These are phyloP conservation scores for Penicillium nucicola DNA, from an alignment of 495 filamentous ascomycete species.

Conservation along the genomic window DNA sequence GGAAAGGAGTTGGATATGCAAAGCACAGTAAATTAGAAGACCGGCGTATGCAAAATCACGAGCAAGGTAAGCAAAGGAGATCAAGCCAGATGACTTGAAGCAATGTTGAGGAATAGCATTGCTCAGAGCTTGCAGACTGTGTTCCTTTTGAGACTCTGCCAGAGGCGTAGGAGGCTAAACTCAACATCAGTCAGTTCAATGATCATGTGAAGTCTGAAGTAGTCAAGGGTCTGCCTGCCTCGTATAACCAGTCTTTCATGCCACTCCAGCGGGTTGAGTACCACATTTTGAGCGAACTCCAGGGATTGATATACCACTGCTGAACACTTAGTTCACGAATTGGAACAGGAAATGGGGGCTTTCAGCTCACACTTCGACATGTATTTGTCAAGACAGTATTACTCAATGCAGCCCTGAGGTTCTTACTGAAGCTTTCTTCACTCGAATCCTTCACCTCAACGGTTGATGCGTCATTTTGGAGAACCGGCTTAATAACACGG, in stretches of 20 bases:
- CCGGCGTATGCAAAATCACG: slow-evolving; percentile 65
- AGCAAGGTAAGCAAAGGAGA: slow-evolving; percentile 62
- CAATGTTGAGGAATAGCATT: slow-evolving; percentile 82
- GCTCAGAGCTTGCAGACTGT: slow-evolving; percentile 75
- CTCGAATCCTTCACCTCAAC: slow-evolving; percentile 2
- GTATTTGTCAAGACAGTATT: slow-evolving; percentile 2
- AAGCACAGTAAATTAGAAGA: slow-evolving; percentile 33
- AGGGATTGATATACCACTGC: slow-evolving; percentile 13
- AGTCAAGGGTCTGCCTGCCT: not conserved
- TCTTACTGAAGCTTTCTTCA: not conserved
- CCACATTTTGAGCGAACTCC: slow-evolving; percentile 11
- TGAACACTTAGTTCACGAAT: too few relatives aligned
- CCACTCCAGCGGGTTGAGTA: not conserved
- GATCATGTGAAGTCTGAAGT: too few relatives aligned
- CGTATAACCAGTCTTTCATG: slow-evolving; percentile 10
- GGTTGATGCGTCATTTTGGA: not conserved
- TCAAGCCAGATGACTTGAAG: slow-evolving; percentile 66
- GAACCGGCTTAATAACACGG: slow-evolving; percentile 6
- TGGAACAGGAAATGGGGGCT: too few relatives aligned
- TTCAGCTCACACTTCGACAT: slow-evolving; percentile 4
- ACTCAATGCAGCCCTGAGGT: not conserved
- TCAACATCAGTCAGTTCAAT: too few relatives aligned
- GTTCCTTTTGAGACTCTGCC: slow-evolving; percentile 22
- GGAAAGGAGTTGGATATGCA: too few relatives aligned
- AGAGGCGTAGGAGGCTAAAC: too few relatives aligned